phyloP scores from a whole-genome alignment of 2,329 filamentous ascomycete genomes.

The Coccinonectria pachysandricola region DNA sequence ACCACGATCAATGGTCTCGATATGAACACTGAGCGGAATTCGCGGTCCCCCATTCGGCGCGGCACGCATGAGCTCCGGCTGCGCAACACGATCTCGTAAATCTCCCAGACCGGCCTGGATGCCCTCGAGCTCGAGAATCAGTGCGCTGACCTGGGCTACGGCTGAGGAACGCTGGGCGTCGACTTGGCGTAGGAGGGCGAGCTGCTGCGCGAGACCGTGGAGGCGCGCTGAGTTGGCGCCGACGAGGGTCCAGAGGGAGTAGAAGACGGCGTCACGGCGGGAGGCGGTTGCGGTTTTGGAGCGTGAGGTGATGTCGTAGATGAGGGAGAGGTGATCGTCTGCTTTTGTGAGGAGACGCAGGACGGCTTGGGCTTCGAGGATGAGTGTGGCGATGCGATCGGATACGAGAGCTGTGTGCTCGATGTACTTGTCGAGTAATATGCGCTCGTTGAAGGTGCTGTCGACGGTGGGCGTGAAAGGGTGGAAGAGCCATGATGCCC shows the following conservation, averaged over 20 bases:
- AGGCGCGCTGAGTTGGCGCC: slow-evolving; percentile 56
- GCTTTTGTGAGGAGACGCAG: slow-evolving; percentile 55
- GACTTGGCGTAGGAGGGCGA: slow-evolving; percentile 56
- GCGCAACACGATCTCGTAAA: slow-evolving; percentile 58
- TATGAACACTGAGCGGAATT: slow-evolving; percentile 61
- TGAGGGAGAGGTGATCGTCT: slow-evolving; percentile 58
- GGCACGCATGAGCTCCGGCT: slow-evolving; percentile 49
- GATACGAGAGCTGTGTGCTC: slow-evolving; percentile 61
- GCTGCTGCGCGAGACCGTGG: slow-evolving; percentile 51
- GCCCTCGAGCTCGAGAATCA: slow-evolving; percentile 62
- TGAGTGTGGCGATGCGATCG: slow-evolving; percentile 56
- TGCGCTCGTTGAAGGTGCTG: slow-evolving; percentile 35
- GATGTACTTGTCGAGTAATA: slow-evolving; percentile 64
- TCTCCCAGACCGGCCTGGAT: slow-evolving; percentile 64
- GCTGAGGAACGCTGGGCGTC: slow-evolving; percentile 54
- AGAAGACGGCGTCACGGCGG: slow-evolving; percentile 55
- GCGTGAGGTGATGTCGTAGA: slow-evolving; percentile 57
- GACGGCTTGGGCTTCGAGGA: slow-evolving; percentile 59
- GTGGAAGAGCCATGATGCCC: slow-evolving; percentile 38
- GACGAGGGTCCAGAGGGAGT: slow-evolving; percentile 62
- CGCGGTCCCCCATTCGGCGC: slow-evolving; percentile 17
- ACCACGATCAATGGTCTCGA: slow-evolving; percentile 62
- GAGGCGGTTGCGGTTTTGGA: slow-evolving; percentile 49
- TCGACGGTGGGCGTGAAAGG: slow-evolving; percentile 52
- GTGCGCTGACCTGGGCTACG: slow-evolving; percentile 55